These are phyloP conservation scores for Cardiospermum halicacabum DNA, from an alignment of 345 rosid species.

Conservation along the genomic window DNA sequence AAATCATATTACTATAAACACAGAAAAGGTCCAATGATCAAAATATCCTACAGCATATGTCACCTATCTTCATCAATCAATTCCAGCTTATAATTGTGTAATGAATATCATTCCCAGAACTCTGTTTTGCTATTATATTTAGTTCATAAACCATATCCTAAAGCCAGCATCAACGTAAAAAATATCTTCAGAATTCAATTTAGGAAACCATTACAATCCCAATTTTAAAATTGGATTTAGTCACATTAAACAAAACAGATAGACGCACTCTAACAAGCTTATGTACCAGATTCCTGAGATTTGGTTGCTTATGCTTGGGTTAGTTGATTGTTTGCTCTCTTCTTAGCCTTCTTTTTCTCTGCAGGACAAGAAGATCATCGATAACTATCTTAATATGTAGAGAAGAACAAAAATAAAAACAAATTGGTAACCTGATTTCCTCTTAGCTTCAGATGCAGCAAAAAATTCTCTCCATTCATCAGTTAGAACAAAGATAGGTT, in stretches of 20 bases:
- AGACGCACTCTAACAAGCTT: neutral
- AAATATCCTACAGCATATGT: neutral
- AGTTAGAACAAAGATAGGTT: constrained; percentile 48
- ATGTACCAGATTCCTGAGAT: neutral
- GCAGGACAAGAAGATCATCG: neutral
- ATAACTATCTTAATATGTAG: neutral
- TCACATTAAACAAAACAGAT: no score
- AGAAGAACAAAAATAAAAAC: neutral
- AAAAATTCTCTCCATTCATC: constrained; percentile 65
- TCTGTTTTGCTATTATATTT: neutral
- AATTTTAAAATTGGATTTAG: no score
- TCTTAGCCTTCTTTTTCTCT: constrained; percentile 39
- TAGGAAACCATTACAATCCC: no score
- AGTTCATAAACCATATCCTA: neutral
- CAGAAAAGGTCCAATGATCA: no score
- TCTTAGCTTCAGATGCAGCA: constrained; percentile 56
- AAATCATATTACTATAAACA: no score
- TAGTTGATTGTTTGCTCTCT: constrained; percentile 10
- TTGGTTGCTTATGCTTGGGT: neutral
- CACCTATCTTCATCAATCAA: neutral
- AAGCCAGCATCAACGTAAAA: neutral
- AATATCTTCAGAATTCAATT: no score
- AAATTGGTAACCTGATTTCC: constrained; percentile 30
- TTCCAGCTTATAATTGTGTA: neutral
- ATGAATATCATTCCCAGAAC: neutral